These are phyloP conservation scores for Collybia nuda DNA, from an alignment of 768 basidiomycete species.

Conservation along the genomic window DNA sequence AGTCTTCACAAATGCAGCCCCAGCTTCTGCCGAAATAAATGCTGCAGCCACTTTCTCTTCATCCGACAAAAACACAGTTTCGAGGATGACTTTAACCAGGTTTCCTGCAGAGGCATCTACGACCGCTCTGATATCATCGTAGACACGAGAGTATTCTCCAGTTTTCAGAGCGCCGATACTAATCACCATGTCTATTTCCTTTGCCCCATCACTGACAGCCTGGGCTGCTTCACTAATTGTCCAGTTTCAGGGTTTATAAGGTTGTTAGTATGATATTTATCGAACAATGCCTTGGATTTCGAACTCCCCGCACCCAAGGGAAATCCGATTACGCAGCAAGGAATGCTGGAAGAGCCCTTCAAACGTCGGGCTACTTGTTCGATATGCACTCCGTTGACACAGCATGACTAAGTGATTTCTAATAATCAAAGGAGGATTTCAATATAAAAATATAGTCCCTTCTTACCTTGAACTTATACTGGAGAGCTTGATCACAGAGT, in stretches of 20 bases:
- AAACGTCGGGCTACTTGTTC: slow-evolving; percentile 39
- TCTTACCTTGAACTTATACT: slow-evolving; percentile 52
- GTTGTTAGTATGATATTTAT: slow-evolving; percentile 1
- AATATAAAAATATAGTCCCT: too few relatives aligned
- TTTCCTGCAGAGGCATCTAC: slow-evolving; percentile 29
- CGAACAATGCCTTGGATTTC: slow-evolving; percentile 44
- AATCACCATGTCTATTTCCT: slow-evolving; percentile 53
- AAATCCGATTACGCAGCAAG: slow-evolving; percentile 52
- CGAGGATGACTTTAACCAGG: slow-evolving; percentile 52
- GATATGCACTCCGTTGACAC: slow-evolving; percentile 47
- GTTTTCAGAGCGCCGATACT: slow-evolving; percentile 47
- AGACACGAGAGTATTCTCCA: slow-evolving; percentile 32
- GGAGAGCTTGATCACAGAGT: slow-evolving; percentile 48
- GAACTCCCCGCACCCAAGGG: slow-evolving; percentile 48
- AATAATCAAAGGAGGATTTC: not conserved
- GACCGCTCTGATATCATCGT: slow-evolving; percentile 38
- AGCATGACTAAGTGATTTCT: slow-evolving; percentile 40
- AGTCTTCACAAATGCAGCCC: slow-evolving; percentile 54
- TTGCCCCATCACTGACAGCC: slow-evolving; percentile 45
- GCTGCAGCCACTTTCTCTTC: slow-evolving; percentile 46
- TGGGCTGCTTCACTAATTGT: slow-evolving; percentile 40
- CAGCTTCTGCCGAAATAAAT: slow-evolving; percentile 47
- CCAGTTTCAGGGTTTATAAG: not conserved
- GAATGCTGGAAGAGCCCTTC: slow-evolving; percentile 32
- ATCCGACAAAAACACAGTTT: slow-evolving; percentile 45